These are phyloP conservation scores for Talaromyces stipitatus DNA, from an alignment of 495 filamentous ascomycete species.

Conservation along the genomic window DNA sequence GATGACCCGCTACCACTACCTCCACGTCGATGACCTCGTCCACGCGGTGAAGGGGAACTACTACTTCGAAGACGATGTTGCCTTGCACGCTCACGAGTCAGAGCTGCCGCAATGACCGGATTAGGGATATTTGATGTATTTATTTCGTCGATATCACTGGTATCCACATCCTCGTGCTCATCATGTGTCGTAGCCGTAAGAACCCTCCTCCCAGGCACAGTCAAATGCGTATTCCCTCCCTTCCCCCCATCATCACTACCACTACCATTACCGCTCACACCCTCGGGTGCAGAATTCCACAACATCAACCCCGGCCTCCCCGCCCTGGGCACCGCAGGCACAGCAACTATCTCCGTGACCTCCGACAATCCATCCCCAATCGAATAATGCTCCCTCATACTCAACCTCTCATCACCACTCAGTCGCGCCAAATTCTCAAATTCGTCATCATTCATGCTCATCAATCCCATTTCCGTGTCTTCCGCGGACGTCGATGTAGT, in stretches of 20 bases:
- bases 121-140: neutral
- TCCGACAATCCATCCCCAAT: constrained; percentile 15
- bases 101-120: neutral
- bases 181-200: neutral
- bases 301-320: constrained; percentile 3
- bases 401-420: too few species aligned
- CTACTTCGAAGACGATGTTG: neutral
- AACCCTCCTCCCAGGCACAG: neutral
- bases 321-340: constrained; percentile 5
- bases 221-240: neutral
- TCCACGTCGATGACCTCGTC: constrained; percentile 1
- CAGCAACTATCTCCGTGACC: constrained; percentile 9
- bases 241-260: neutral
- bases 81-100: neutral
- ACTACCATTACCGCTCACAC: neutral
- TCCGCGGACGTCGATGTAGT: constrained; percentile 6
- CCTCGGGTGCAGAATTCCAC: neutral
- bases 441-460: neutral
- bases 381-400: constrained; percentile 11
- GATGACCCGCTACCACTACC: constrained; percentile 11
- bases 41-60: neutral
- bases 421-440: neutral
- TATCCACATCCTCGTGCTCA: neutral
- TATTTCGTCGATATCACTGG: neutral
- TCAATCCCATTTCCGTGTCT: constrained; percentile 11